Conservation (phyloP, 164 flowering plant species). For the Liriodendron chinense region DNA sequence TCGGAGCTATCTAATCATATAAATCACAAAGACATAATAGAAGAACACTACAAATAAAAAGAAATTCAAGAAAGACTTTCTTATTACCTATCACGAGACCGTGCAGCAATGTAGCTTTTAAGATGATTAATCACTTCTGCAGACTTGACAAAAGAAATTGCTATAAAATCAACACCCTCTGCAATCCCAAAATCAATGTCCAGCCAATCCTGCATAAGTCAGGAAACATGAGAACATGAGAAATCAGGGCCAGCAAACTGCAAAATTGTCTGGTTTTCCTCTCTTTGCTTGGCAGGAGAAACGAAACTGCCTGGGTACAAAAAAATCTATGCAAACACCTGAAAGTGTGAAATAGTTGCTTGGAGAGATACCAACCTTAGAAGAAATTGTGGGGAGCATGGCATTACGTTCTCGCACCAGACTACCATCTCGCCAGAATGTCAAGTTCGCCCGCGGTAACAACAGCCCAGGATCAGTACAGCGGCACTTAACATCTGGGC, state of each 20-base stretch:
- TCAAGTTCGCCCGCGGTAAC: slow-evolving; percentile 92
- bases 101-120: slow-evolving; percentile 84
- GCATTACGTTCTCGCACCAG: slow-evolving; percentile 90
- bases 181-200: slow-evolving; percentile 96
- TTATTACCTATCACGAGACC: slow-evolving; percentile 60
- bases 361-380: slow-evolving; percentile 57
- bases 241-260: no score
- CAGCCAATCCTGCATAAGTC: slow-evolving; percentile 77
- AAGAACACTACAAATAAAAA: no score
- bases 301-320: no score
- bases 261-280: no score
- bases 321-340: no score
- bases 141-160: slow-evolving; percentile 90
- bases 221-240: background rate
- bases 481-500: slow-evolving; percentile 90
- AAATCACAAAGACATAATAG: no score
- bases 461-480: slow-evolving; percentile 94
- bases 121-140: slow-evolving; percentile 94
- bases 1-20: no score
- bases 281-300: no score
- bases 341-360: no score
- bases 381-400: slow-evolving; percentile 97
- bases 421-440: slow-evolving; percentile 89
- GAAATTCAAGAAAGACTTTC: no score
- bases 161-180: slow-evolving; percentile 92